These are phyloP conservation scores for Fusarium dimerum DNA, from an alignment of 2,329 filamentous ascomycete species.

Conservation along the genomic window DNA sequence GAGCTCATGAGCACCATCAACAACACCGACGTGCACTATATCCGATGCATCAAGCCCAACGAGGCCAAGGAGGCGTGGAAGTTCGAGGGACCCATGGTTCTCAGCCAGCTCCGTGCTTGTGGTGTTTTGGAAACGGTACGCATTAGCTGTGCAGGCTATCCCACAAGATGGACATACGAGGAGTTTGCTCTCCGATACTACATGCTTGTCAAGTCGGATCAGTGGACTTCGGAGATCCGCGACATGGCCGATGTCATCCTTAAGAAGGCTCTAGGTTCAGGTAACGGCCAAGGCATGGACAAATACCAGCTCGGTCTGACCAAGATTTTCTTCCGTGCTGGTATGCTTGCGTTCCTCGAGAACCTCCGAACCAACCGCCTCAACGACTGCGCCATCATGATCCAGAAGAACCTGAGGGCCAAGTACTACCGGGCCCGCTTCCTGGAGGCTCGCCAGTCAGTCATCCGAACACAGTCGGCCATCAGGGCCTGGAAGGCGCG, in stretches of 20 bases:
- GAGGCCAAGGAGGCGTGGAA: conserved; percentile 97
- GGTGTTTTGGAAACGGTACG: conserved; percentile 98
- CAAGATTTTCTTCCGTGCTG: conserved; percentile 98
- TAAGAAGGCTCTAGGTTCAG: conserved; percentile 80
- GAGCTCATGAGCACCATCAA: conserved; percentile 98
- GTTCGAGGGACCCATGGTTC: conserved; percentile 97
- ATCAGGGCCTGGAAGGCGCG: conserved; percentile 78
- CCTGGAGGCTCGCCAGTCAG: conserved; percentile 78
- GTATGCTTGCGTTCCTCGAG: conserved; percentile 97
- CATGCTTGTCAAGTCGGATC: conserved; percentile 87
- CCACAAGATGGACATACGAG: conserved; percentile 97
- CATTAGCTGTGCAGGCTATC: conserved; percentile 96
- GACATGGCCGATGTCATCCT: conserved; percentile 93
- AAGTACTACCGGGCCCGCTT: conserved; percentile 95
- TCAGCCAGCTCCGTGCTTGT: conserved; percentile 94
- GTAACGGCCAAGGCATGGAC: conserved; percentile 73
- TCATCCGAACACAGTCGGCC: conserved; percentile 78
- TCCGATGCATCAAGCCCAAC: conserved; percentile 98
- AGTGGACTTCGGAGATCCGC: conserved; percentile 93
- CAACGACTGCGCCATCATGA: conserved; percentile 94
- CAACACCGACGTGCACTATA: conserved; percentile 97
- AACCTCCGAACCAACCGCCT: conserved; percentile 87
- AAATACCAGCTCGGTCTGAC: conserved; percentile 98
- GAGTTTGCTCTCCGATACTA: conserved; percentile 98
- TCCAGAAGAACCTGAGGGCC: conserved; percentile 95